Evolutionary conservation across 257 asterid genomes (phyloP).

Genomic region (Capsicum baccatum): DNA sequence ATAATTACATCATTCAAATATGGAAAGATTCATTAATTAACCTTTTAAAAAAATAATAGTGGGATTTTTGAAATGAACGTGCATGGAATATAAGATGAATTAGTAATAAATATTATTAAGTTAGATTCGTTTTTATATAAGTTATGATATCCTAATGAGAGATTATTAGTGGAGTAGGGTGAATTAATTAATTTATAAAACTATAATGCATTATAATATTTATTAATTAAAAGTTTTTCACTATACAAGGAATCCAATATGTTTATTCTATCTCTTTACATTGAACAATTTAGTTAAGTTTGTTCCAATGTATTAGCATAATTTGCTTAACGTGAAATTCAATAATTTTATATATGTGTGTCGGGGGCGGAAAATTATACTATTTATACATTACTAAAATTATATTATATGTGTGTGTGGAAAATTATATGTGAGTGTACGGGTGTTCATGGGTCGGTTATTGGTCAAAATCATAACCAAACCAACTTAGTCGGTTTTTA

Average conservation of each 20-base stretch:
- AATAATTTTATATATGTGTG: too few species aligned
- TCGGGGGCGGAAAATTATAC: too few species aligned
- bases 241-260: not conserved
- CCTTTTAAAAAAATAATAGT: not conserved
- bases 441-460: too few species aligned
- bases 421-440: too few species aligned
- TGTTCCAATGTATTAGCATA: constrained; percentile 18
- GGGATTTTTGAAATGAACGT: not conserved
- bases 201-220: not conserved
- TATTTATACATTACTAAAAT: too few species aligned
- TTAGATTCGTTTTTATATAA: not conserved
- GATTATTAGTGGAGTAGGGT: constrained; percentile 10
- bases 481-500: too few species aligned
- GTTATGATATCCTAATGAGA: not conserved
- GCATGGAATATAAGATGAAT: not conserved
- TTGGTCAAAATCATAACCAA: too few species aligned
- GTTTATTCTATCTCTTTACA: constrained; percentile 13
- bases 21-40: constrained; percentile 13
- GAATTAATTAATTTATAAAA: not conserved
- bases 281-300: constrained; percentile 12
- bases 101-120: not conserved
- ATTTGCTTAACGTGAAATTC: not conserved
- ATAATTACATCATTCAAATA: not conserved
- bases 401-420: too few species aligned
- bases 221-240: not conserved